Evolutionary conservation across 2,329 filamentous ascomycete species (phyloP).

Genomic region (Hortaea sp.): DNA sequence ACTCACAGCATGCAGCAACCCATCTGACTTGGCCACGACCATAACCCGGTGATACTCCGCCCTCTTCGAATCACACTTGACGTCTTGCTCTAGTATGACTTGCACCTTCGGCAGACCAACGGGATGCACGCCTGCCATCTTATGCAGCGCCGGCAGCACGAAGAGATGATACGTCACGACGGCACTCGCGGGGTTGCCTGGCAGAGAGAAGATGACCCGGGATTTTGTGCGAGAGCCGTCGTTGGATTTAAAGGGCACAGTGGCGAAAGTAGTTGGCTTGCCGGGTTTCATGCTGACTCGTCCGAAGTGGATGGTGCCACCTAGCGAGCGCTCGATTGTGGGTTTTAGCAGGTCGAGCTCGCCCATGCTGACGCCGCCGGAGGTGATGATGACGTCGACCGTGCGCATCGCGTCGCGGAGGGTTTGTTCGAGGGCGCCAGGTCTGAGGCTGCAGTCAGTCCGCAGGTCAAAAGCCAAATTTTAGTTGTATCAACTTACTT

Average conservation of each 20-base stretch:
- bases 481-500: too few species aligned
- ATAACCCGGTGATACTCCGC: constrained; percentile 86
- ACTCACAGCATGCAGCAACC: constrained; percentile 61
- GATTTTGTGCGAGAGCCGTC: constrained; percentile 44
- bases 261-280: constrained; percentile 95
- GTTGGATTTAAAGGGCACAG: constrained; percentile 53
- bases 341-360: constrained; percentile 95
- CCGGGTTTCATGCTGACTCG: constrained; percentile 96
- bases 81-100: constrained; percentile 61
- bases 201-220: constrained; percentile 78
- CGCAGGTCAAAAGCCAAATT: too few species aligned
- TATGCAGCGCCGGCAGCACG: constrained; percentile 76
- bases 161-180: constrained; percentile 92
- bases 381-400: constrained; percentile 79
- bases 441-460: too few species aligned
- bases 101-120: constrained; percentile 62
- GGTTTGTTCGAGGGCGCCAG: constrained; percentile 63
- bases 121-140: constrained; percentile 57
- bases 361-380: constrained; percentile 93
- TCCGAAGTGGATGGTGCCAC: constrained; percentile 91
- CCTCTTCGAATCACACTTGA: constrained; percentile 62
- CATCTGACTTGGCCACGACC: constrained; percentile 54
- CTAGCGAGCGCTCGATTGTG: constrained; percentile 80
- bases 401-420: constrained; percentile 64
- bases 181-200: constrained; percentile 88